A percentile compares a stretch with the other conserved stretches of the same genome.
Conservation (phyloP, 2,329 filamentous ascomycete genomes). For the Venturia pyrina region DNA sequence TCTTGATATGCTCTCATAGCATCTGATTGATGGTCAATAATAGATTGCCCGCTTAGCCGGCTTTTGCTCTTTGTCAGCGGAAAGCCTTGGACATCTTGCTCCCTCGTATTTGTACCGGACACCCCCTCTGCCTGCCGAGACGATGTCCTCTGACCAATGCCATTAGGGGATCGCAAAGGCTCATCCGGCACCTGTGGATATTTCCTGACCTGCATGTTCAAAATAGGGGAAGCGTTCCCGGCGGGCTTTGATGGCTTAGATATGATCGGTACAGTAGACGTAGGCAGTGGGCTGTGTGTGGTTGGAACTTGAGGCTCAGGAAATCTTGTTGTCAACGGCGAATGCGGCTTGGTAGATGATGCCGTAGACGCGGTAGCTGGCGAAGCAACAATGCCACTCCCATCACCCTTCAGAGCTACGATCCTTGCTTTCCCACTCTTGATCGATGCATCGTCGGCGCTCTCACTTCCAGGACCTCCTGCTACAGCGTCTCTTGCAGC, state of each 20-base stretch:
- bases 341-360: conserved; percentile 26
- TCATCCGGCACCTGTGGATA: not conserved
- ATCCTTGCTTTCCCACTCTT: conserved; percentile 16
- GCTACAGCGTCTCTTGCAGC: conserved; percentile 48
- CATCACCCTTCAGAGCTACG: not conserved
- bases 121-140: not conserved
- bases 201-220: not conserved
- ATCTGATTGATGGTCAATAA: not conserved
- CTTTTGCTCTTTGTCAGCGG: not conserved
- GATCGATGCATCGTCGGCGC: conserved; percentile 20
- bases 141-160: not conserved
- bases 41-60: not conserved
- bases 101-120: not conserved
- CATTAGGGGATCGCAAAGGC: not conserved
- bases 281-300: conserved; percentile 22
- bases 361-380: conserved; percentile 26
- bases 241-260: conserved; percentile 22
- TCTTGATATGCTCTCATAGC: conserved; percentile 1
- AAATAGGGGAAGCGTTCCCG: conserved; percentile 14
- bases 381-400: conserved; percentile 21
- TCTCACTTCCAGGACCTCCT: conserved; percentile 23
- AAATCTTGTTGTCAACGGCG: conserved; percentile 27
- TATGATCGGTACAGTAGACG: conserved; percentile 23
- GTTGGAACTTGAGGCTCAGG: conserved; percentile 20
- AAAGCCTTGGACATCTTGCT: not conserved